Evolutionary conservation across 2,329 filamentous ascomycete genomes (phyloP).

Genomic region (Sclerotinia glacialis): DNA sequence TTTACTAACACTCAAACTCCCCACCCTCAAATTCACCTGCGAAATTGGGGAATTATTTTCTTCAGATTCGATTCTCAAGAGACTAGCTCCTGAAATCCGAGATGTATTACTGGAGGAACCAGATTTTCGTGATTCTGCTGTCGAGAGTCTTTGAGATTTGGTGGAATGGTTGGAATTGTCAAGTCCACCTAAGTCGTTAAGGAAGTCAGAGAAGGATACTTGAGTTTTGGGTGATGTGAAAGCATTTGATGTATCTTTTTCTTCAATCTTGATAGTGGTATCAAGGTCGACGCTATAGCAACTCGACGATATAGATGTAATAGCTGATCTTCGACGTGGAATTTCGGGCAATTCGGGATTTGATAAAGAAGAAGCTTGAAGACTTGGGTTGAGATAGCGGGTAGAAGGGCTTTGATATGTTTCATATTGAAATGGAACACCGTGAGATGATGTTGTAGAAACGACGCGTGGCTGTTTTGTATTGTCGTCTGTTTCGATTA

Average conservation of each 20-base stretch:
- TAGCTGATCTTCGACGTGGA: conserved; percentile 17
- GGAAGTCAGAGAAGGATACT: conserved; percentile 46
- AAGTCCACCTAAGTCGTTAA: conserved; percentile 44
- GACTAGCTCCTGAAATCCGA: conserved; percentile 25
- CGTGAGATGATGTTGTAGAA: conserved; percentile 56
- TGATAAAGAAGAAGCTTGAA: not conserved
- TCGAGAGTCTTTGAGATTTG: conserved; percentile 23
- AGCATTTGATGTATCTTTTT: conserved; percentile 43
- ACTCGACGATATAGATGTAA: conserved; percentile 46
- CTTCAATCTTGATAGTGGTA: conserved; percentile 46
- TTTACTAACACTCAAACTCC: conserved; percentile 81
- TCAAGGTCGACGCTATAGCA: conserved; percentile 55
- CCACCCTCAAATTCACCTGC: conserved; percentile 73
- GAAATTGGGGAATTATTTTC: conserved; percentile 59
- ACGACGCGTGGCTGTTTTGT: conserved; percentile 45
- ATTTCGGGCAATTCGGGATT: conserved; percentile 20
- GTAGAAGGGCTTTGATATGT: conserved; percentile 41
- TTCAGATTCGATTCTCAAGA: conserved; percentile 40
- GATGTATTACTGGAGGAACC: conserved; percentile 29
- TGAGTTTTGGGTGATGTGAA: conserved; percentile 46
- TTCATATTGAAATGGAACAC: conserved; percentile 56
- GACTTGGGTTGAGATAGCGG: not conserved
- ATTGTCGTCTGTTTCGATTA: conserved; percentile 65
- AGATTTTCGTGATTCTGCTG: conserved; percentile 29
- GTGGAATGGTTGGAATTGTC: conserved; percentile 33